Percentiles rank a stretch among this genome's conserved stretches.
Evolutionary conservation across 768 basidiomycete species (phyloP).

Genomic region (Xerocomellus intermedius): DNA sequence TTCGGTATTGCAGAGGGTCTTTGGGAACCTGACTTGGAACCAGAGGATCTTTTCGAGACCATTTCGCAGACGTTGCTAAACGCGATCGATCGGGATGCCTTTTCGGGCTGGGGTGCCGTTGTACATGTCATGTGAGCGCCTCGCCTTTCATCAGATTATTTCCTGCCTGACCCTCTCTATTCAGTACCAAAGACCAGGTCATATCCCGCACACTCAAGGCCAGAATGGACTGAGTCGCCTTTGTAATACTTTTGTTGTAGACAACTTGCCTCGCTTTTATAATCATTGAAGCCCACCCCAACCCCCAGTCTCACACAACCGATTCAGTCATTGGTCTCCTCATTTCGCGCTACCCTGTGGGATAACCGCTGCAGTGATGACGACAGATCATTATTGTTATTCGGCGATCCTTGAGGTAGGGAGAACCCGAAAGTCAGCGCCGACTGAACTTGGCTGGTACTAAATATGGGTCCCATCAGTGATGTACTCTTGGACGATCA

Average conservation of each 20-base stretch:
- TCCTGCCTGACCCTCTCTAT: constrained; percentile 7
- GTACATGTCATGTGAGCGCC: constrained; percentile 89
- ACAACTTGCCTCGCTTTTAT: constrained; percentile 3
- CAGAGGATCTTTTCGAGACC: constrained; percentile 98
- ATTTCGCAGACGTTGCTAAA: constrained; percentile 95
- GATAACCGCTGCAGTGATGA: not conserved
- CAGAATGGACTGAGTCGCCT: constrained; percentile 74
- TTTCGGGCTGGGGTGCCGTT: constrained; percentile 94
- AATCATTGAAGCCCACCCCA: not conserved
- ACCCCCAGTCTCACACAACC: too few species aligned
- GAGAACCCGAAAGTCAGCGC: not conserved
- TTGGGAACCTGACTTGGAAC: constrained; percentile 96
- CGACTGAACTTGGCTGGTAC: not conserved
- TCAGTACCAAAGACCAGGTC: constrained; percentile 68
- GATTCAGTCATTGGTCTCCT: not conserved
- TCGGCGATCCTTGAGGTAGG: too few species aligned
- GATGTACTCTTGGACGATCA: not conserved
- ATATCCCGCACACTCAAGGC: constrained; percentile 86
- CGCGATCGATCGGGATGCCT: constrained; percentile 93
- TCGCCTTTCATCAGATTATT: constrained; percentile 1
- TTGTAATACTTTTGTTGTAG: constrained; percentile 20
- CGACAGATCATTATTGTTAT: too few species aligned
- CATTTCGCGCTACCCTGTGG: not conserved
- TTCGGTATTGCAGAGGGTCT: constrained; percentile 97
- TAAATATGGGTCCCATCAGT: not conserved